phyloP scores from a whole-genome alignment of 345 rosid genomes.

The Punica granatum region DNA sequence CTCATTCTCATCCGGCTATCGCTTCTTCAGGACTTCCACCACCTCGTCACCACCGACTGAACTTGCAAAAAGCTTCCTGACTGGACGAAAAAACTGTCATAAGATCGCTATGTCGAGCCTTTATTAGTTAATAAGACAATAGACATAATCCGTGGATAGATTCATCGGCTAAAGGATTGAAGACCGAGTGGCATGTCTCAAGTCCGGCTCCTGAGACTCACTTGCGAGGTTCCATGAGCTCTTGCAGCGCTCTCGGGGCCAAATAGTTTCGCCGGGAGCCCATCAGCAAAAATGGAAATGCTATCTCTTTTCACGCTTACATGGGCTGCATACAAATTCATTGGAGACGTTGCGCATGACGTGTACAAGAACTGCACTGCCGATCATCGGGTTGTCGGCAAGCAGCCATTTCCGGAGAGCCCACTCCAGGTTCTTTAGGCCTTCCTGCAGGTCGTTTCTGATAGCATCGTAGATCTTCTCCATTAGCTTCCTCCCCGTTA shows the following conservation, averaged over 20 bases:
- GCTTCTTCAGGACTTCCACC: slow-evolving; percentile 38
- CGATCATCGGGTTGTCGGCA: slow-evolving; percentile 19
- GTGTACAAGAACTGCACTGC: slow-evolving; percentile 54
- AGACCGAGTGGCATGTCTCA: no score
- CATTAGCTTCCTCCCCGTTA: neutral
- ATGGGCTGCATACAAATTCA: slow-evolving; percentile 65
- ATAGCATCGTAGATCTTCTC: slow-evolving; percentile 63
- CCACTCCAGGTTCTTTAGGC: slow-evolving; percentile 64
- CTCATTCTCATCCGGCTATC: slow-evolving; percentile 47
- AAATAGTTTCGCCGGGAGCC: neutral
- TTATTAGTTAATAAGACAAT: neutral
- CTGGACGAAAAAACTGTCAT: slow-evolving; percentile 18
- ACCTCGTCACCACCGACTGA: slow-evolving; percentile 60
- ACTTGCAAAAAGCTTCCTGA: slow-evolving; percentile 77
- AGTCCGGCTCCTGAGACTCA: no score
- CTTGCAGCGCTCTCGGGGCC: no score
- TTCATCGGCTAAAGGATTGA: neutral
- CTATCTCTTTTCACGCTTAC: slow-evolving; percentile 25
- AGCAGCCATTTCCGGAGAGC: slow-evolving; percentile 47
- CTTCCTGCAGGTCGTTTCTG: slow-evolving; percentile 65
- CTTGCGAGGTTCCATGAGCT: no score
- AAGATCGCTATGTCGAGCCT: neutral
- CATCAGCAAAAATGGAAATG: neutral
- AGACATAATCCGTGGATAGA: neutral
- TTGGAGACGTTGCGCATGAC: slow-evolving; percentile 35